phyloP scores from a whole-genome alignment of 176 grass and related monocot genomes.

The Raddia distichophylla region DNA sequence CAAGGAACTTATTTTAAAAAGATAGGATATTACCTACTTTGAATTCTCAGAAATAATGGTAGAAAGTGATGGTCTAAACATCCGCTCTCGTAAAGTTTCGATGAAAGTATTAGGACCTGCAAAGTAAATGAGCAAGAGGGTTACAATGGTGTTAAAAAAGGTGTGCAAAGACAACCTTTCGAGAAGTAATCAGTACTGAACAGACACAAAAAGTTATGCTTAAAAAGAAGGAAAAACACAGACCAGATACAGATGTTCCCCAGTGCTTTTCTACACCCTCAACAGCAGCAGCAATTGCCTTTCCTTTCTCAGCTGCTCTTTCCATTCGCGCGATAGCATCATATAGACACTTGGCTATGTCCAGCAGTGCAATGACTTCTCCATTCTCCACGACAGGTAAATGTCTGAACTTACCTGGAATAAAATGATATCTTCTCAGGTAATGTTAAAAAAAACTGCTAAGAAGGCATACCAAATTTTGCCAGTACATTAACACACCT shows the following conservation, averaged over 20 bases:
- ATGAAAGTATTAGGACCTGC: conserved; percentile 95
- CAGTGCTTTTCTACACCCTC: conserved; percentile 96
- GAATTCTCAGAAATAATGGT: conserved; percentile 96
- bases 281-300: conserved; percentile 91
- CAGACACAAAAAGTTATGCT: neutral
- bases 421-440: conserved; percentile 29
- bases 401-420: conserved; percentile 97
- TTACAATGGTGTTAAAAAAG: conserved; percentile 18
- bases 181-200: neutral
- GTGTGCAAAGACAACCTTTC: neutral
- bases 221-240: neutral
- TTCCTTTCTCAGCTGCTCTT: conserved; percentile 98
- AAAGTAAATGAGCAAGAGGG: conserved; percentile 32
- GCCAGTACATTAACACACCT: conserved; percentile 49
- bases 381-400: conserved; percentile 95
- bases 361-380: conserved; percentile 91
- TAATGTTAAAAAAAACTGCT: neutral
- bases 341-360: conserved; percentile 98
- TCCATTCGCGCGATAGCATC: conserved; percentile 98
- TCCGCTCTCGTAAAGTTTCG: conserved; percentile 85
- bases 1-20: conserved; percentile 40
- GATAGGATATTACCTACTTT: conserved; percentile 98
- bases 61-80: conserved; percentile 87
- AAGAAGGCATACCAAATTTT: neutral
- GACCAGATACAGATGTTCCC: conserved; percentile 79